These are phyloP conservation scores for Solanum dulcamara DNA, from an alignment of 257 asterid genomes.

Conservation along the genomic window DNA sequence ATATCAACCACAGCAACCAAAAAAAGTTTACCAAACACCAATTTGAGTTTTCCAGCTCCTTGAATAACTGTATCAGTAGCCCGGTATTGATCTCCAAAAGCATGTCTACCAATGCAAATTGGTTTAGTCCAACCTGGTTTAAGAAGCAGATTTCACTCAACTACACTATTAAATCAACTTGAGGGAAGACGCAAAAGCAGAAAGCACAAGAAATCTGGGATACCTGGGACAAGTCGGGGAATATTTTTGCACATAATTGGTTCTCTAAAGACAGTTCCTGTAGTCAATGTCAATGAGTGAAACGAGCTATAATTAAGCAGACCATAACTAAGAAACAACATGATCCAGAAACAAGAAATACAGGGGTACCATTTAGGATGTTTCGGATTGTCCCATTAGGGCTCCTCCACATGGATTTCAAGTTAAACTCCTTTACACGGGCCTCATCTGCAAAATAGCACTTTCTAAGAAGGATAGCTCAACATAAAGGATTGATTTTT, in stretches of 20 bases:
- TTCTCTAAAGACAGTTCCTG: conserved; percentile 97
- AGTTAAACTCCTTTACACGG: conserved; percentile 70
- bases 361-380: conserved; percentile 69
- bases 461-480: background rate
- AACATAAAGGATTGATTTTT: background rate
- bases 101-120: conserved; percentile 98
- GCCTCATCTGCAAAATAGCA: conserved; percentile 57
- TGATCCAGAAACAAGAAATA: background rate
- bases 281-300: background rate
- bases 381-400: conserved; percentile 99
- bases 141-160: background rate
- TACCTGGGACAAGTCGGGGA: conserved; percentile 95
- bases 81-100: conserved; percentile 93
- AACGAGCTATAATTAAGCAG: background rate
- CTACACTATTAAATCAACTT: background rate
- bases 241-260: conserved; percentile 96
- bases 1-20: background rate
- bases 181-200: background rate
- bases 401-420: conserved; percentile 94
- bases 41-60: conserved; percentile 93
- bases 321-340: background rate
- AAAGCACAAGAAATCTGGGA: background rate
- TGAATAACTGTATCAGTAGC: conserved; percentile 90
- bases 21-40: conserved; percentile 66
- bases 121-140: conserved; percentile 91